Evolutionary conservation across 2,329 filamentous ascomycete species (phyloP).

Genomic region (Celoporthe dispersa): DNA sequence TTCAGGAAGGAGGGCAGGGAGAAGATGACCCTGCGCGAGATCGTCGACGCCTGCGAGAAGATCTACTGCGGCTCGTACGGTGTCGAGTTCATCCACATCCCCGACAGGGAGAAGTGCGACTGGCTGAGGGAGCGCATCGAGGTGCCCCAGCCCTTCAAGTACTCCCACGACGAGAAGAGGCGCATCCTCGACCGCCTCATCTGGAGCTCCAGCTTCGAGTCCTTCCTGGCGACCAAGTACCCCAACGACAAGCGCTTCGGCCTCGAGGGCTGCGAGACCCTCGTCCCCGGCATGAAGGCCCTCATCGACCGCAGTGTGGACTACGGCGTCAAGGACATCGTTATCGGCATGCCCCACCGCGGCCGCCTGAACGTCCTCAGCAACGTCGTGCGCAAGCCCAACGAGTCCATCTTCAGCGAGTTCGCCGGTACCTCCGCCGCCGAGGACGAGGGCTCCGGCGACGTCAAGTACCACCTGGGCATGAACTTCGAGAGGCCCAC

Average conservation of each 20-base stretch:
- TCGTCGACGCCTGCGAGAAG: slow-evolving; percentile 88
- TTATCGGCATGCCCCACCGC: slow-evolving; percentile 99
- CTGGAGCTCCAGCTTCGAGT: slow-evolving; percentile 97
- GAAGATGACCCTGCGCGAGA: slow-evolving; percentile 97
- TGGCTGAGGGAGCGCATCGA: slow-evolving; percentile 96
- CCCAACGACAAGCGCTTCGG: slow-evolving; percentile 99
- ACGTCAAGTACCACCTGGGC: slow-evolving; percentile 98
- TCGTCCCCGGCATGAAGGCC: slow-evolving; percentile 99
- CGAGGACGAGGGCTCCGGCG: slow-evolving; percentile 93
- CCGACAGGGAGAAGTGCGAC: slow-evolving; percentile 95
- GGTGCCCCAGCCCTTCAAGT: slow-evolving; percentile 93
- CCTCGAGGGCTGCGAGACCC: slow-evolving; percentile 93
- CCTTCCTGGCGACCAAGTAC: slow-evolving; percentile 95
- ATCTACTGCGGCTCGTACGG: slow-evolving; percentile 98
- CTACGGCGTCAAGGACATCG: slow-evolving; percentile 97
- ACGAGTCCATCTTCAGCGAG: slow-evolving; percentile 99
- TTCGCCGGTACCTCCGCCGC: slow-evolving; percentile 88
- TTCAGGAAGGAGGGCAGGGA: slow-evolving; percentile 88
- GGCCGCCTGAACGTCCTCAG: slow-evolving; percentile 96
- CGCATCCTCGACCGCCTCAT: slow-evolving; percentile 96
- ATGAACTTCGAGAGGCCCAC: slow-evolving; percentile 99
- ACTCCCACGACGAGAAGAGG: slow-evolving; percentile 97
- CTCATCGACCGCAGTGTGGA: slow-evolving; percentile 98
- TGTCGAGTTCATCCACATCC: slow-evolving; percentile 98
- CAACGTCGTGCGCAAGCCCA: slow-evolving; percentile 98